Evolutionary conservation across 2,329 filamentous ascomycete species (phyloP).

Genomic region (Scytalidium lignicola): DNA sequence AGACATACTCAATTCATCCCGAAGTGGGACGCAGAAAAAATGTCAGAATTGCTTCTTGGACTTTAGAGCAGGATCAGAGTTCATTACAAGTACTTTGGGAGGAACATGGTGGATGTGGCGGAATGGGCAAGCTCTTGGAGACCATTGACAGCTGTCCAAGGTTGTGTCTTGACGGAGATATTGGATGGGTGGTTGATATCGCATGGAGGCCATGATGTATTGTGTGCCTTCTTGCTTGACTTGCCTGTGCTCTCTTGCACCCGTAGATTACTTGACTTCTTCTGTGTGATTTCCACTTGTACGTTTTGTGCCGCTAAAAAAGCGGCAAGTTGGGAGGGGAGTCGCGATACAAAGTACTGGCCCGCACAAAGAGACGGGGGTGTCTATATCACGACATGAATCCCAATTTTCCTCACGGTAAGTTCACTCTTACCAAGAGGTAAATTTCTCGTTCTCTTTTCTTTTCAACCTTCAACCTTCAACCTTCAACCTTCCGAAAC

Average conservation of each 20-base stretch:
- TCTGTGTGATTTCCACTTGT: background rate
- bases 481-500: background rate
- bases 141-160: background rate
- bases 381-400: background rate
- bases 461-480: constrained; percentile 3
- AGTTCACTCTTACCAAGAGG: constrained; percentile 7
- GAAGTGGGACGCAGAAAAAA: too few species aligned
- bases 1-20: too few species aligned
- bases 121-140: background rate
- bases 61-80: too few species aligned
- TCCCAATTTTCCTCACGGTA: constrained; percentile 5
- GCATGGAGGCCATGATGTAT: background rate
- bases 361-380: background rate
- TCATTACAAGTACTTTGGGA: background rate
- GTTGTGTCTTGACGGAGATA: background rate
- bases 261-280: background rate
- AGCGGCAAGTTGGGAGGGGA: background rate
- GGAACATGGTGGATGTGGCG: background rate
- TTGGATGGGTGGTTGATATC: background rate
- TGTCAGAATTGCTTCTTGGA: too few species aligned
- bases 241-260: background rate
- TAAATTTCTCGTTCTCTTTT: constrained; percentile 2
- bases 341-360: background rate
- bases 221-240: background rate
- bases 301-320: background rate